Conservation (phyloP, 1,284 basidiomycete genomes). For the Violaceomyces palustris region DNA sequence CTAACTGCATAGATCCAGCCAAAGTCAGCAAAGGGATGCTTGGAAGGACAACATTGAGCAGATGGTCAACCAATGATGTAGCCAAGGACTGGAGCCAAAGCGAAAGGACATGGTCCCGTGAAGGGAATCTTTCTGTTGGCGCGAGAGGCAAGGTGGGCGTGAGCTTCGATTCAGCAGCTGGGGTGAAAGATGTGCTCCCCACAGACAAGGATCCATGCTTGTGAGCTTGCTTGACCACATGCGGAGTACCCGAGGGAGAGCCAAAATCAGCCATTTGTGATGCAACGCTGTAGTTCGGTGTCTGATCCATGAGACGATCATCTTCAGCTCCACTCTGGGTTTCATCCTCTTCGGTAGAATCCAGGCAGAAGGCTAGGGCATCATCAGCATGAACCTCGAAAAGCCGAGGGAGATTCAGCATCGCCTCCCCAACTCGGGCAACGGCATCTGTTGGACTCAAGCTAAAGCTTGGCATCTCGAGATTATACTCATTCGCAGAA, state of each 20-base stretch:
- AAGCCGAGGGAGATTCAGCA: conserved; percentile 83
- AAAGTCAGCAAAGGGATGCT: conserved; percentile 61
- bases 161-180: no score
- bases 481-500: conserved; percentile 58
- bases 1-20: conserved; percentile 75
- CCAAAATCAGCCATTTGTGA: no score
- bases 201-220: no score
- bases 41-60: conserved; percentile 32
- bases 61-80: conserved; percentile 62
- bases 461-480: conserved; percentile 86
- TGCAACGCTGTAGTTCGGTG: no score
- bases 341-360: no score
- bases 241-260: no score
- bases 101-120: conserved; percentile 84
- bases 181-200: no score
- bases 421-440: conserved; percentile 80
- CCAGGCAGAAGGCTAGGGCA: conserved; percentile 67
- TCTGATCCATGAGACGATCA: no score
- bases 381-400: conserved; percentile 93
- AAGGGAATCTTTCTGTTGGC: conserved; percentile 73
- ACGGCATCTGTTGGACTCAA: conserved; percentile 82
- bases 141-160: conserved; percentile 53
- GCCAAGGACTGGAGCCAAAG: conserved; percentile 71
- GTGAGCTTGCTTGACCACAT: no score
- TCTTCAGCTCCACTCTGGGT: no score